Base-by-base conservation (phyloP, 139 green algal genomes). In the Chlamydomonas incerta region DNA sequence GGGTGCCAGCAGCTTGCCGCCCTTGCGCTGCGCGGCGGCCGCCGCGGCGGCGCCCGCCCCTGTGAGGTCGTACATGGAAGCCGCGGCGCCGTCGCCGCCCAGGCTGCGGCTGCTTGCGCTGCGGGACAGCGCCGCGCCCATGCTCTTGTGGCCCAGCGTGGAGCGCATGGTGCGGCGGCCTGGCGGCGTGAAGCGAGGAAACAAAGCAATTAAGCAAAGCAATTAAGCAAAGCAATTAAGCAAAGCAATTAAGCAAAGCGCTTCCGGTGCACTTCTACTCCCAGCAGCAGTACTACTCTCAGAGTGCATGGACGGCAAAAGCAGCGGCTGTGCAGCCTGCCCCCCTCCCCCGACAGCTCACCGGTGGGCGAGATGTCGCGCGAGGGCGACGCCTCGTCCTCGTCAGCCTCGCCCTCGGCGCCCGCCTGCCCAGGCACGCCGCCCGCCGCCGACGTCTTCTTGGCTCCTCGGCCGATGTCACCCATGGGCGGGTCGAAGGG, bases 1-100 rank as follows among this genome's bases (percentile, higher is more conserved):
- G 4, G 75, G 75, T 14, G 46, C 31, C 37, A 83, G 75, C 37
- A 83, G 75, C 62, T 83, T 83, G n/a, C 75, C 75, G 10, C 21
- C 33, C 29, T 41, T 65, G 60, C 75, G 75, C 20, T 35, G n/a
- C 26, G 47, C 75, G 37, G 50, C 60, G 2, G 74, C 57, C 6
- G 33, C 74, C 57, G 57, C 57, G 33, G 57, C 74, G 34, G 57
- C 58, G 33, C 34, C 57, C 23, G 57, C 14, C 1, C 24, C 35
- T 23, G 23, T 41, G 14, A 31, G 24, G 55, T 33, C 31, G 74
- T 24, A 35, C 57, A 50, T 2, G 41, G 41, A 13, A 5, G 41
- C 5, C 20, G 31, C 52, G 3, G 67, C 52, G 29, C 24, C 31
- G 31, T 72, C 67, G 15, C 8, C 29, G 24, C 24, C 26, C 35